Evolutionary conservation across 148 eudicot species (phyloP).

Genomic region (Spergularia marina): DNA sequence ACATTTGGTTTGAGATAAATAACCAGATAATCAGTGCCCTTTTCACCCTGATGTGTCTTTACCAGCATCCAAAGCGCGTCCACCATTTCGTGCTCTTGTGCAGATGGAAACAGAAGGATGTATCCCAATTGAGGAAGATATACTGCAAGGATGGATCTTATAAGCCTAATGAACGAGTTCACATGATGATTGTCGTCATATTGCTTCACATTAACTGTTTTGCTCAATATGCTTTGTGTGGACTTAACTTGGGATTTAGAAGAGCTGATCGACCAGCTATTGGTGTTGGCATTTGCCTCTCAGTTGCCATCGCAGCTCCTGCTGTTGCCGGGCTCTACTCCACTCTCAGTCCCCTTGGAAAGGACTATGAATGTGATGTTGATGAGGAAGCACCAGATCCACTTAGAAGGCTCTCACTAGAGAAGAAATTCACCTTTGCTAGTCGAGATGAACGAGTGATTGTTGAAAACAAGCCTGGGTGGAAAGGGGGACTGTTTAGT

Average conservation of each 20-base stretch:
- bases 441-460: slow-evolving; percentile 41
- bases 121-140: slow-evolving; percentile 46
- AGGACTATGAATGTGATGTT: slow-evolving; percentile 53
- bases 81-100: slow-evolving; percentile 70
- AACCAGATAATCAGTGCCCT: slow-evolving; percentile 93
- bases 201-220: slow-evolving; percentile 55
- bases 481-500: slow-evolving; percentile 83
- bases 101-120: slow-evolving; percentile 77
- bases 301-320: slow-evolving; percentile 81
- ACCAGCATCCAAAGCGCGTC: slow-evolving; percentile 79
- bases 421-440: slow-evolving; percentile 64
- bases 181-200: slow-evolving; percentile 49
- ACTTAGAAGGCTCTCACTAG: slow-evolving; percentile 40
- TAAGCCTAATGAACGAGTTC: slow-evolving; percentile 81
- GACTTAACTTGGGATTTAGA: slow-evolving; percentile 56
- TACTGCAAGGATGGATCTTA: slow-evolving; percentile 85
- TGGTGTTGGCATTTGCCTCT: slow-evolving; percentile 68
- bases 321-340: slow-evolving; percentile 79
- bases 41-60: slow-evolving; percentile 88
- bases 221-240: slow-evolving; percentile 63
- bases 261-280: slow-evolving; percentile 67
- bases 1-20: slow-evolving; percentile 84
- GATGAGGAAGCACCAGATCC: slow-evolving; percentile 57
- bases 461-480: slow-evolving; percentile 50
- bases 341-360: slow-evolving; percentile 85